phyloP scores from a whole-genome alignment of 1,284 basidiomycete genomes.

The Ustilago nuda region DNA sequence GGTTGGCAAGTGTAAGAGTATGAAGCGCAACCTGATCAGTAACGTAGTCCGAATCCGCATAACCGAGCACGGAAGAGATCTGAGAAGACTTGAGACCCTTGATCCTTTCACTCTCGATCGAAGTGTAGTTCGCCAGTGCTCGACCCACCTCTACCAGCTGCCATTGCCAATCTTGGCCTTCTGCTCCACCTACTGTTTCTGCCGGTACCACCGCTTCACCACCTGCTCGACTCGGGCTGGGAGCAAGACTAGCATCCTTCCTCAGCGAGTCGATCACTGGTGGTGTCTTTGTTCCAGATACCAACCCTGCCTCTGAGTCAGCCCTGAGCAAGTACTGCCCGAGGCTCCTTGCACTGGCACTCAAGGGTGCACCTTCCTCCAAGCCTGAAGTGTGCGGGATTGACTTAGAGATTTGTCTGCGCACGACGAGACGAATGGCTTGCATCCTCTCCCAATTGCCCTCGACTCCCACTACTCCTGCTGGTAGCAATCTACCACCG shows the following conservation, averaged over 20 bases:
- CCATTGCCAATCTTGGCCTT: slow-evolving; percentile 71
- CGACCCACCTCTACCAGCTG: slow-evolving; percentile 90
- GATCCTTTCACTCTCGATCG: slow-evolving; percentile 86
- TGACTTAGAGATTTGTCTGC: slow-evolving; percentile 53
- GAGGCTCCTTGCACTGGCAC: slow-evolving; percentile 23
- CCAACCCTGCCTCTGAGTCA: slow-evolving; percentile 11
- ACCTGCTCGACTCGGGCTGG: not conserved
- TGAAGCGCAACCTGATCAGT: slow-evolving; percentile 75
- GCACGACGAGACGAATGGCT: slow-evolving; percentile 85
- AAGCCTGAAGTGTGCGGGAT: slow-evolving; percentile 26
- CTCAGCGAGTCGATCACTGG: slow-evolving; percentile 44
- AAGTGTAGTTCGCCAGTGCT: slow-evolving; percentile 95
- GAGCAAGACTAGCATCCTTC: slow-evolving; percentile 10
- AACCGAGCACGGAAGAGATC: slow-evolving; percentile 84
- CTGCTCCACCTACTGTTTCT: slow-evolving; percentile 3
- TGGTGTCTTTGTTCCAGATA: slow-evolving; percentile 30
- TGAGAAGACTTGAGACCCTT: slow-evolving; percentile 79
- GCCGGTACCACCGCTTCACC: slow-evolving; percentile 1
- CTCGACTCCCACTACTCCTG: slow-evolving; percentile 85
- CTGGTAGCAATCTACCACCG: slow-evolving; percentile 88
- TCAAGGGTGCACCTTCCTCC: slow-evolving; percentile 30
- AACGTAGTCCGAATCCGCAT: slow-evolving; percentile 95
- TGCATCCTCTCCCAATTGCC: slow-evolving; percentile 94
- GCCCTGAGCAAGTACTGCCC: slow-evolving; percentile 40
- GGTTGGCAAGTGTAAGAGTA: slow-evolving; percentile 26